Percentiles rank a stretch among this genome's conserved stretches.
Conservation (phyloP, 768 basidiomycete genomes). For the Melanogaster broomeanus region DNA sequence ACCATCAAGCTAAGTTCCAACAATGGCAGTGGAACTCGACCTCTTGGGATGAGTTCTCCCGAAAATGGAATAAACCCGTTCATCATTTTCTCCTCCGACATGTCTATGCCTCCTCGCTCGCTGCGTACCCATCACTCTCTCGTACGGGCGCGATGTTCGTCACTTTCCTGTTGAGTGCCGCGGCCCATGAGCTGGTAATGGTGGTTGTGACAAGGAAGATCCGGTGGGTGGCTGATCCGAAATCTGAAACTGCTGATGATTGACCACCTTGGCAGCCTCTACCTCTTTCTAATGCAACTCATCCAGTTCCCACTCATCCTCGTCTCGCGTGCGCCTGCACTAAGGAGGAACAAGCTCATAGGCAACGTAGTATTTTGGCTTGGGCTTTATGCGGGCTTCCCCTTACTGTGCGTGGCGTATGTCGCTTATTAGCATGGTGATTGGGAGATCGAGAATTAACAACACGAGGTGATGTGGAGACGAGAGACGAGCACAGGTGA, state of each 20-base stretch:
- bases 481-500: too few species aligned
- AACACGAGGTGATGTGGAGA: too few species aligned
- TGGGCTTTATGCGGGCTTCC: constrained; percentile 90
- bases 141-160: constrained; percentile 83
- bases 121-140: constrained; percentile 68
- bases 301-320: constrained; percentile 91
- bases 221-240: constrained; percentile 46
- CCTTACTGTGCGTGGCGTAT: constrained; percentile 83
- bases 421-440: constrained; percentile 46
- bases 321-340: constrained; percentile 69
- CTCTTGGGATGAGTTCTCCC: constrained; percentile 95
- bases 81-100: constrained; percentile 92
- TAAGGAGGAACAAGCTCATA: constrained; percentile 80
- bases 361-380: constrained; percentile 93
- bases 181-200: constrained; percentile 96
- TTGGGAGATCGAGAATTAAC: background rate
- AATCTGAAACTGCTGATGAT: background rate
- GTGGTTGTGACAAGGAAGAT: constrained; percentile 92
- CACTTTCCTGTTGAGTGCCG: constrained; percentile 90
- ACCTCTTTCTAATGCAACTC: constrained; percentile 83
- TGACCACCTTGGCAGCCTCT: constrained; percentile 53
- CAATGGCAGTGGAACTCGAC: constrained; percentile 88
- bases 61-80: constrained; percentile 99
- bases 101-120: constrained; percentile 89
- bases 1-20: background rate